Conservation (phyloP, 2,329 filamentous ascomycete species). For the Pyrenochaeta sp. region DNA sequence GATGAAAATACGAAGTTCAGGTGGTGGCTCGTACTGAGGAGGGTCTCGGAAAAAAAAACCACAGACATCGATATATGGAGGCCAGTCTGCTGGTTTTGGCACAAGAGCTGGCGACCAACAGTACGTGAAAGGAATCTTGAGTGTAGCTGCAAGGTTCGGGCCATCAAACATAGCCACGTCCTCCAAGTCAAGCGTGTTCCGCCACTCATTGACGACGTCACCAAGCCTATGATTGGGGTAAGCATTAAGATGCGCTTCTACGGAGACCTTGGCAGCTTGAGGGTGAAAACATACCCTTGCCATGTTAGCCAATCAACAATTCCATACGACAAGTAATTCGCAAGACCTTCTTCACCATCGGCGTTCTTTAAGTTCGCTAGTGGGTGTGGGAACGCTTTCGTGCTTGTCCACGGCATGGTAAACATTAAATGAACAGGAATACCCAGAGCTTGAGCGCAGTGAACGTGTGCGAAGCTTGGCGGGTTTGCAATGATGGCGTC, state of each 20-base stretch:
- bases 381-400: slow-evolving; percentile 58
- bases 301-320: slow-evolving; percentile 60
- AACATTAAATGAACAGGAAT: slow-evolving; percentile 85
- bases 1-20: slow-evolving; percentile 55
- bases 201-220: slow-evolving; percentile 56
- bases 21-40: slow-evolving; percentile 50
- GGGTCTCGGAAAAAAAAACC: slow-evolving; percentile 57
- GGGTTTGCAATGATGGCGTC: slow-evolving; percentile 81
- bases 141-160: slow-evolving; percentile 45
- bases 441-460: slow-evolving; percentile 75
- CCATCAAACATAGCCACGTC: slow-evolving; percentile 48
- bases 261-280: not conserved
- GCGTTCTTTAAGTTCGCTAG: slow-evolving; percentile 55
- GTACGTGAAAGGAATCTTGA: slow-evolving; percentile 55
- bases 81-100: slow-evolving; percentile 29
- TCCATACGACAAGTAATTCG: slow-evolving; percentile 56
- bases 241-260: not conserved
- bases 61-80: slow-evolving; percentile 37
- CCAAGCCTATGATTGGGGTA: slow-evolving; percentile 40
- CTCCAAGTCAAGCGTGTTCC: slow-evolving; percentile 53
- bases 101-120: slow-evolving; percentile 55
- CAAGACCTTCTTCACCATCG: slow-evolving; percentile 38
- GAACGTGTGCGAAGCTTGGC: slow-evolving; percentile 77
- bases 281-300: slow-evolving; percentile 46
- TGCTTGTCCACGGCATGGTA: slow-evolving; percentile 67